These are phyloP conservation scores for Hordeum marinum DNA, from an alignment of 176 grass and related monocot genomes.

Conservation along the genomic window DNA sequence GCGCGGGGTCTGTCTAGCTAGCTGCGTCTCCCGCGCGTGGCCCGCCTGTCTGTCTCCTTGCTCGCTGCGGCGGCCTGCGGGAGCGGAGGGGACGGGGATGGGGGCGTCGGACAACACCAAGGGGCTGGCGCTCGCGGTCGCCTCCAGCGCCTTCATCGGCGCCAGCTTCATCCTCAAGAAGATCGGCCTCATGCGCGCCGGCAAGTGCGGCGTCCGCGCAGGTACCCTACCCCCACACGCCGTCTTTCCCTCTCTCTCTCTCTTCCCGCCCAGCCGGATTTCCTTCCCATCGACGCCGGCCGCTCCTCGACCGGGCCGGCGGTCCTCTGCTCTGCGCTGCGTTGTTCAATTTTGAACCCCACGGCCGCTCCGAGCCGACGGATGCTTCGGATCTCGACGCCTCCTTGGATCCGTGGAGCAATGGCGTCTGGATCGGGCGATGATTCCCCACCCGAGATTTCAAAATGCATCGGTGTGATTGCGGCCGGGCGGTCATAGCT, in stretches of 20 bases:
- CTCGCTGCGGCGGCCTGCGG: not conserved
- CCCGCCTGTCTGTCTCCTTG: not conserved
- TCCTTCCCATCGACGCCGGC: not conserved
- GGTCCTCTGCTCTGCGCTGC: not conserved
- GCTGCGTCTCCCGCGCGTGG: not conserved
- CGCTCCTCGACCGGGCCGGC: too few species aligned
- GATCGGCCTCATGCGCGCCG: conserved; percentile 80
- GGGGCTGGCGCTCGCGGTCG: conserved; percentile 63
- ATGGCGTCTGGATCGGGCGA: not conserved
- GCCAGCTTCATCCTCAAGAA: conserved; percentile 98
- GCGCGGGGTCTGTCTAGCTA: too few species aligned
- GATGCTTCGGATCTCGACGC: not conserved
- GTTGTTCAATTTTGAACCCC: not conserved
- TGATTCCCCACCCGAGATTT: not conserved
- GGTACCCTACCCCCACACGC: conserved; percentile 20
- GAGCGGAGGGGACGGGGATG: not conserved
- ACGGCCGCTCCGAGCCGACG: not conserved
- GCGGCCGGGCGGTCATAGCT: not conserved
- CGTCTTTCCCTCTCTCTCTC: too few species aligned
- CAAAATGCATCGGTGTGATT: not conserved
- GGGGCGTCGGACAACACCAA: conserved; percentile 71
- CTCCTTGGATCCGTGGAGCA: not conserved
- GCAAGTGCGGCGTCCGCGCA: conserved; percentile 56
- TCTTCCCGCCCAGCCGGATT: not conserved
- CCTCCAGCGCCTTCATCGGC: conserved; percentile 85